A percentile compares a stretch with the other conserved stretches of the same genome.
Conservation (phyloP, 2,329 filamentous ascomycete species). For the Dryadomyces quercivorus region DNA sequence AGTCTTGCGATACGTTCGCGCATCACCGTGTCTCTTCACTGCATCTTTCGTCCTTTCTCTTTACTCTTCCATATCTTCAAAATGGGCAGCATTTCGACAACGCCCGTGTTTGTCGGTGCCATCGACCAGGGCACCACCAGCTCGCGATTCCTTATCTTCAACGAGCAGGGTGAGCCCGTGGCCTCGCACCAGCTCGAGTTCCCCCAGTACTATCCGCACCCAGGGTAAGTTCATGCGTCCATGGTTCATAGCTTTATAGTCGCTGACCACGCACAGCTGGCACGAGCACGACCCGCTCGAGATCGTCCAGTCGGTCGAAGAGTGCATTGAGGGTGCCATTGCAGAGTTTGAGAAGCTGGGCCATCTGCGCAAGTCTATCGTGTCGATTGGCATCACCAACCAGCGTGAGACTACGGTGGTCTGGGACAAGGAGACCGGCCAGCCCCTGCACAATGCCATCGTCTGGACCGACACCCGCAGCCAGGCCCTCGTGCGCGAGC, state of each 20-base stretch:
- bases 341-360: slow-evolving; percentile 58
- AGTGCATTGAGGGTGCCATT: slow-evolving; percentile 68
- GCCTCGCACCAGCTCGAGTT: slow-evolving; percentile 82
- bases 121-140: slow-evolving; percentile 89
- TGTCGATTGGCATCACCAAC: slow-evolving; percentile 74
- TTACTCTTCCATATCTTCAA: background rate
- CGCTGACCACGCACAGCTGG: slow-evolving; percentile 43
- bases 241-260: no score
- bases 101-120: slow-evolving; percentile 61
- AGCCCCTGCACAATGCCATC: slow-evolving; percentile 73
- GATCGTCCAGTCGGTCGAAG: slow-evolving; percentile 61
- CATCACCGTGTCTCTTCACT: background rate
- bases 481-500: slow-evolving; percentile 58
- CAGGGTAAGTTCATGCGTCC: slow-evolving; percentile 54
- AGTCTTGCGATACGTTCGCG: background rate
- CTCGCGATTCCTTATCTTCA: slow-evolving; percentile 82
- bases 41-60: background rate
- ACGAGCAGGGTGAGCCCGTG: slow-evolving; percentile 62
- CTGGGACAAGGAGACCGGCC: slow-evolving; percentile 71
- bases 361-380: slow-evolving; percentile 55
- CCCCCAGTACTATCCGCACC: slow-evolving; percentile 69
- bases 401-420: slow-evolving; percentile 81
- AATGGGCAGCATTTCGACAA: background rate
- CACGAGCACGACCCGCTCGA: slow-evolving; percentile 79
- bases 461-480: slow-evolving; percentile 86